Conservation (phyloP, 768 basidiomycete genomes). For the Cyclocybe aegerita region DNA sequence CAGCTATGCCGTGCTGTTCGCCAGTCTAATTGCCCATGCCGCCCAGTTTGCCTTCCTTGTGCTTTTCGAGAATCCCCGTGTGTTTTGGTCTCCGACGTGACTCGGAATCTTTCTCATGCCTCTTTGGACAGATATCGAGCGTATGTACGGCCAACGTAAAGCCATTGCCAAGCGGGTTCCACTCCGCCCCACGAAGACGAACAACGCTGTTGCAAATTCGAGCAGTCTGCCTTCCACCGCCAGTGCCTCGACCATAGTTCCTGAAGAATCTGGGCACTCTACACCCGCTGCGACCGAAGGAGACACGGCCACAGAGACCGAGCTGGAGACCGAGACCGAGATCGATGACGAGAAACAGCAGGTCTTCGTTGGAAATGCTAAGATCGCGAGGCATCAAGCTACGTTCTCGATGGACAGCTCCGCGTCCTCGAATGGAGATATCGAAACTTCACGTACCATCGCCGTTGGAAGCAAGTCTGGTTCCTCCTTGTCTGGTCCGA, state of each 20-base stretch:
- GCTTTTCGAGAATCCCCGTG: slow-evolving; percentile 97
- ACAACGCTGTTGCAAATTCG: not conserved
- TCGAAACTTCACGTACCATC: slow-evolving; percentile 8
- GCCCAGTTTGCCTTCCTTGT: slow-evolving; percentile 96
- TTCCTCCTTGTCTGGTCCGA: slow-evolving; percentile 2
- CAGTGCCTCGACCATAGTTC: slow-evolving; percentile 10
- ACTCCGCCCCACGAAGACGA: slow-evolving; percentile 27
- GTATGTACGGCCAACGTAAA: slow-evolving; percentile 91
- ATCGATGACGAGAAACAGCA: slow-evolving; percentile 35
- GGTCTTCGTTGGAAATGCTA: not conserved
- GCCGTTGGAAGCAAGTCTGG: slow-evolving; percentile 3
- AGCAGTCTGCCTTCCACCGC: slow-evolving; percentile 5
- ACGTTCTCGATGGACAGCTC: slow-evolving; percentile 35
- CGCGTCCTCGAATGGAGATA: slow-evolving; percentile 22
- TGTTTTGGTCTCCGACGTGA: slow-evolving; percentile 27
- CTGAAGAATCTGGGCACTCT: slow-evolving; percentile 27
- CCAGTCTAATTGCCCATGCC: slow-evolving; percentile 90
- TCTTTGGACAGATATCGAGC: slow-evolving; percentile 73
- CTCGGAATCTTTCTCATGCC: slow-evolving; percentile 6
- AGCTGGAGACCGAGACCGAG: slow-evolving; percentile 63
- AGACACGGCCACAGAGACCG: slow-evolving; percentile 72
- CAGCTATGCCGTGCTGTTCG: slow-evolving; percentile 89
- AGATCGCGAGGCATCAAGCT: slow-evolving; percentile 27
- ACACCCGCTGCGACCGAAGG: slow-evolving; percentile 72
- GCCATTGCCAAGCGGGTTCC: slow-evolving; percentile 85